Evolutionary conservation across 2,329 filamentous ascomycete genomes (phyloP).

Genomic region (Fusarium proliferatum): DNA sequence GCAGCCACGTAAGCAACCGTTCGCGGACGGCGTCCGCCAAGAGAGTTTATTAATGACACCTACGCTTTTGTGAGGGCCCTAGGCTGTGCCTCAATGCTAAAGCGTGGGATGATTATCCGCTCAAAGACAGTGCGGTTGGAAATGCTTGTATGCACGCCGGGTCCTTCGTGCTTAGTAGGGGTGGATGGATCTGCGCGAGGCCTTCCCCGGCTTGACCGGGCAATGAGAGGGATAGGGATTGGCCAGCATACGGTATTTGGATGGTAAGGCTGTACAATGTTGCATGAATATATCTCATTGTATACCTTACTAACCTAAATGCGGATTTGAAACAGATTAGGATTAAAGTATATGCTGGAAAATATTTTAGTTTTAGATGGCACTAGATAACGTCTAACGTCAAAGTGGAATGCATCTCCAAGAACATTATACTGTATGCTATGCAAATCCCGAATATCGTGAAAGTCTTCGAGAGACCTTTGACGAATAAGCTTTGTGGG

Average conservation of each 20-base stretch:
- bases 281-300: not conserved
- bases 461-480: fast-evolving
- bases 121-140: not conserved
- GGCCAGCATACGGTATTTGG: not conserved
- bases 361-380: not conserved
- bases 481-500: not conserved
- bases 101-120: not conserved
- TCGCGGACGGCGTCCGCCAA: not conserved
- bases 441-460: not conserved
- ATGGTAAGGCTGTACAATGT: not conserved
- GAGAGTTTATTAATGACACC: not conserved
- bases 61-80: not conserved
- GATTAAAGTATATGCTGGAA: not conserved
- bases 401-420: too few species aligned
- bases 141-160: not conserved
- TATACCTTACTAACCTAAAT: not conserved
- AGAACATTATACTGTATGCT: not conserved
- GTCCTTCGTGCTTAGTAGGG: not conserved
- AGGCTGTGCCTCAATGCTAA: too few species aligned
- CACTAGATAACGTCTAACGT: too few species aligned
- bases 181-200: not conserved
- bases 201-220: not conserved
- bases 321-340: not conserved
- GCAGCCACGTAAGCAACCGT: not conserved
- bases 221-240: not conserved